These are phyloP conservation scores for Colletotrichum karsti DNA, from an alignment of 2,329 filamentous ascomycete species.

Conservation along the genomic window DNA sequence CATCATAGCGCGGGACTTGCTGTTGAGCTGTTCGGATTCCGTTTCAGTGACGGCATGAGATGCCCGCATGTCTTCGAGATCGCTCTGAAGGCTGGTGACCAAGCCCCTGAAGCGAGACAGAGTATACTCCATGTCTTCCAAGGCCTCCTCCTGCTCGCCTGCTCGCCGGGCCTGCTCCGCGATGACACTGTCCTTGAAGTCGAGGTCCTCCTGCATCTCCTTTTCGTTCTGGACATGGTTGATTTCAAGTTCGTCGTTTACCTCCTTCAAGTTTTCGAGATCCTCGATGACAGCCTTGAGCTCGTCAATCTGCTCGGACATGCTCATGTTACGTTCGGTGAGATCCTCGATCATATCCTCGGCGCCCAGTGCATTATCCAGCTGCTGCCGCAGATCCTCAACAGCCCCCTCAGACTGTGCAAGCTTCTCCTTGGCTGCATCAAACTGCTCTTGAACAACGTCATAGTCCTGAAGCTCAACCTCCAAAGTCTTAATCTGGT, in stretches of 20 bases:
- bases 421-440: constrained; percentile 76
- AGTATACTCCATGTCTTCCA: constrained; percentile 91
- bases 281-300: constrained; percentile 85
- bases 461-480: constrained; percentile 76
- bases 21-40: constrained; percentile 90
- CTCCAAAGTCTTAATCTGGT: constrained; percentile 78
- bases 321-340: constrained; percentile 84
- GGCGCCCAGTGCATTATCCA: constrained; percentile 86
- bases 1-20: constrained; percentile 91
- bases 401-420: constrained; percentile 77
- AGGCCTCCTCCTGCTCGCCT: constrained; percentile 78
- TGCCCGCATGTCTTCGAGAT: constrained; percentile 90
- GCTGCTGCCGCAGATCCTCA: constrained; percentile 87
- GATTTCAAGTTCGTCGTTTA: constrained; percentile 93
- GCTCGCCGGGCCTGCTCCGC: constrained; percentile 81
- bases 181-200: constrained; percentile 85
- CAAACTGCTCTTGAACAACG: constrained; percentile 73
- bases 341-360: constrained; percentile 96
- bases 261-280: constrained; percentile 87
- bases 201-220: constrained; percentile 92
- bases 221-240: constrained; percentile 94
- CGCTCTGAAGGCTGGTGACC: constrained; percentile 83
- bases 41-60: constrained; percentile 92
- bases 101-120: constrained; percentile 89
- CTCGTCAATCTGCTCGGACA: constrained; percentile 85